Evolutionary conservation across 495 filamentous ascomycete species (phyloP), one percentile per base, ranked within the genome.

Genomic region (Daldinia childiae): DNA sequence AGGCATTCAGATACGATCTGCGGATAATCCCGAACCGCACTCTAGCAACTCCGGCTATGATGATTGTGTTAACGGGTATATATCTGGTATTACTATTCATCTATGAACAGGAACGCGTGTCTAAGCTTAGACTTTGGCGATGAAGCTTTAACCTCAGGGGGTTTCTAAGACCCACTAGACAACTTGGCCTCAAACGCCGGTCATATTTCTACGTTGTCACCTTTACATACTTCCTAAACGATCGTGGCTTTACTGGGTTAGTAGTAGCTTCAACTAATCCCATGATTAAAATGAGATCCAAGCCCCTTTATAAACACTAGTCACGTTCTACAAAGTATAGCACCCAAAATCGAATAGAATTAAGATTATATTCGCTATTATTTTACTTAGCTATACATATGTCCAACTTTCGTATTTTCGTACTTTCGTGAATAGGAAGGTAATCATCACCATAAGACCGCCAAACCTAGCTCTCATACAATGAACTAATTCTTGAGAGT

Each of bases 301-400:
- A 24, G 2, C 19, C 1, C 43, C 3, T 11, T 48, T 24, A 24
- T 24, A 21, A 12, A 9, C 0, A 48, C 9, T 24, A 11, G 9
- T 0, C 11, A 48, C 4, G 2, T 48, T 48, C 43, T 48, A 4
- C 19, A 24, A 11, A 21, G 43, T 48, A 48, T 54, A 0, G 12
- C 30, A 29, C 8, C 24, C 4, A 8, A 27, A 17, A 50, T 51
- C 29, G n/a, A 52, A 43, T n/a, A 59, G 27, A 12, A 59, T 41
- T 59, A 54, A 29, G 26, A 59, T 52, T 66, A 66, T 59, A 21
- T 41, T 38, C 51, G n/a, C 29, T 58, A 58, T 58, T 57, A 24
- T 4, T 3, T 48, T 1, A 1, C 43, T 4, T 12, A 48, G 17
- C 21, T 63, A 27, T 15, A 29, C 2, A 6, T 54, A 30, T 14